A percentile compares a stretch with the other conserved stretches of the same genome.
Evolutionary conservation across 495 filamentous ascomycete genomes (phyloP).

Genomic region (Cercophora scortea): DNA sequence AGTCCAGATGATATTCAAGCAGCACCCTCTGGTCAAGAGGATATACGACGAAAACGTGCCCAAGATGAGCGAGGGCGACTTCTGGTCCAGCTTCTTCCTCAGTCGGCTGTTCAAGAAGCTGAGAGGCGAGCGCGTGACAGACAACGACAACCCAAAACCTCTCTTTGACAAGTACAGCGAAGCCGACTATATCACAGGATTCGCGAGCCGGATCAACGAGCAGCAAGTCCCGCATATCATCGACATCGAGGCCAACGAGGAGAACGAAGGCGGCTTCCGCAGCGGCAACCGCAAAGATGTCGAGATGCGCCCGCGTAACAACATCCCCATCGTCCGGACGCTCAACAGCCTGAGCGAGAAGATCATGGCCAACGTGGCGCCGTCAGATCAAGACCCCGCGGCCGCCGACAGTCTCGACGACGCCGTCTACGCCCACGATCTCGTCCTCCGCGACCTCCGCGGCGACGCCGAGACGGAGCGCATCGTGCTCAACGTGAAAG

Average conservation of each 20-base stretch:
- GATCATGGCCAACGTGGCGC: constrained; percentile 77
- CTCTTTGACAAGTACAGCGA: constrained; percentile 80
- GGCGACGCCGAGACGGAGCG: constrained; percentile 63
- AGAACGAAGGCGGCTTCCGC: constrained; percentile 60
- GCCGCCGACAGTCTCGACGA: constrained; percentile 58
- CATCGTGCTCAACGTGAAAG: constrained; percentile 78
- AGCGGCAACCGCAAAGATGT: constrained; percentile 78
- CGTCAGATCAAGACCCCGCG: constrained; percentile 56
- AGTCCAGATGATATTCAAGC: constrained; percentile 83
- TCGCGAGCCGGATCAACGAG: constrained; percentile 40
- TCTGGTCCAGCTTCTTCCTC: constrained; percentile 90
- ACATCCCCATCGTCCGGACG: constrained; percentile 62
- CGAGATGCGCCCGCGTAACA: constrained; percentile 67
- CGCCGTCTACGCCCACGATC: constrained; percentile 55
- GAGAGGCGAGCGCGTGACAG: constrained; percentile 75
- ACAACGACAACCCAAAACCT: constrained; percentile 62
- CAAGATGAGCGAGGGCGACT: constrained; percentile 66
- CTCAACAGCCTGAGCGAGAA: constrained; percentile 85
- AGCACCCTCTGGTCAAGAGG: constrained; percentile 82
- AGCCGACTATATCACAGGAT: constrained; percentile 50
- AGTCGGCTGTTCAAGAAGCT: constrained; percentile 85
- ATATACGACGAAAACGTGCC: constrained; percentile 94
- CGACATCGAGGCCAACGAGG: constrained; percentile 88
- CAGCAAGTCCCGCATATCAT: constrained; percentile 77
- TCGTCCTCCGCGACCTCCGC: constrained; percentile 76